These are phyloP conservation scores for Tubosaeta brunneosetosa DNA, from an alignment of 768 basidiomycete species.

Conservation along the genomic window DNA sequence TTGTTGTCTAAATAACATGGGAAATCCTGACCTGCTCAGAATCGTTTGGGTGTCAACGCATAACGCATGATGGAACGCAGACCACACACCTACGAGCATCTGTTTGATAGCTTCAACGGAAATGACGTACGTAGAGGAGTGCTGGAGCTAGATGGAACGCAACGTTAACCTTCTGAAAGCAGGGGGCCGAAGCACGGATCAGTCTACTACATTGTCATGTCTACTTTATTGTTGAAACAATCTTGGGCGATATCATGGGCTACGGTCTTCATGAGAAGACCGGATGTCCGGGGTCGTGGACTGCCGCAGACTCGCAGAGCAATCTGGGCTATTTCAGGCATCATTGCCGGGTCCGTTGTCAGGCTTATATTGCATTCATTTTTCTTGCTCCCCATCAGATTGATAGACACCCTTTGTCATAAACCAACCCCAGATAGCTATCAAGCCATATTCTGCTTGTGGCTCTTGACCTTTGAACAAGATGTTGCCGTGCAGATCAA, in stretches of 20 bases:
- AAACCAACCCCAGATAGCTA: slow-evolving; percentile 94
- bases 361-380: neutral
- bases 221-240: slow-evolving; percentile 26
- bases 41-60: neutral
- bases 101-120: slow-evolving; percentile 7
- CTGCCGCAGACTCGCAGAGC: too few relatives aligned
- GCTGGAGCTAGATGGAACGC: slow-evolving; percentile 15
- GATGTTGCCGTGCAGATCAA: slow-evolving; percentile 83
- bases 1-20: too few relatives aligned
- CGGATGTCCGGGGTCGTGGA: neutral
- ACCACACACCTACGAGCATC: slow-evolving; percentile 9
- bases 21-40: too few relatives aligned
- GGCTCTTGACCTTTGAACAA: slow-evolving; percentile 90
- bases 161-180: slow-evolving; percentile 4
- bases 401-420: slow-evolving; percentile 77
- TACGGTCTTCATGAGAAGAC: slow-evolving; percentile 10
- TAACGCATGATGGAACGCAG: neutral
- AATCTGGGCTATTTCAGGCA: slow-evolving; percentile 70
- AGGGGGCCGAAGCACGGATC: neutral
- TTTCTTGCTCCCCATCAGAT: slow-evolving; percentile 37
- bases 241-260: slow-evolving; percentile 39
- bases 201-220: slow-evolving; percentile 24
- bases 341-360: slow-evolving; percentile 57
- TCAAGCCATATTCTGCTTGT: slow-evolving; percentile 88
- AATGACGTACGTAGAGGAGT: slow-evolving; percentile 23